Conservation (phyloP, 192 early-diverging fungal species). For the Entophlyctis luteolus region DNA sequence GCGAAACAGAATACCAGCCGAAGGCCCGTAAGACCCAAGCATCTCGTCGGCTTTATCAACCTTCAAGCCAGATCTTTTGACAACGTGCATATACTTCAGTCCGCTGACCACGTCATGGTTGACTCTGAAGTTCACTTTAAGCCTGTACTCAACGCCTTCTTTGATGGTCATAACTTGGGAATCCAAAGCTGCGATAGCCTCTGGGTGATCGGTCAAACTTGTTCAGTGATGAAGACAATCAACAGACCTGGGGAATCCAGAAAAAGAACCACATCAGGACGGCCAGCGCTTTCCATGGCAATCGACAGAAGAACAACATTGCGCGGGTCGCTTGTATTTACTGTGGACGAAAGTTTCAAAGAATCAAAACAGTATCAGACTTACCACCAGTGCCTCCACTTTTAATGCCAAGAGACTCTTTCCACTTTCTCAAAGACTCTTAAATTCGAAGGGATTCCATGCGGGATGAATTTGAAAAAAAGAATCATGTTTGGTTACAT, state of each 20-base stretch:
- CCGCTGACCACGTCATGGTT: conserved; percentile 94
- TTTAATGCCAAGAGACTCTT: conserved; percentile 86
- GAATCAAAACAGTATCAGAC: neutral
- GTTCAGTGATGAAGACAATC: neutral
- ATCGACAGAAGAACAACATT: conserved; percentile 73
- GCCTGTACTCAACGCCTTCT: conserved; percentile 88
- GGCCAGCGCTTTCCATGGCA: conserved; percentile 68
- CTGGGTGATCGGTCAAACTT: conserved; percentile 25
- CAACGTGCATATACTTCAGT: conserved; percentile 88
- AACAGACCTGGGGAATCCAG: conserved; percentile 68
- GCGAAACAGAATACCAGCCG: conserved; percentile 28
- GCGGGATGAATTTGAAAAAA: too few relatives aligned
- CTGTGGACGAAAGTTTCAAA: neutral
- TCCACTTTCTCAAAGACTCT: conserved; percentile 94
- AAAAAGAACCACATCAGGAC: conserved; percentile 72
- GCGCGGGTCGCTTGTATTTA: conserved; percentile 55
- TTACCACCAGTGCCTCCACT: conserved; percentile 39
- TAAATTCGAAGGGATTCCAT: too few relatives aligned
- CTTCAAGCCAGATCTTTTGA: conserved; percentile 77
- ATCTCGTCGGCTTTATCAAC: conserved; percentile 94
- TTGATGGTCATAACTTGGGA: conserved; percentile 82
- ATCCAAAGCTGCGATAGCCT: conserved; percentile 64
- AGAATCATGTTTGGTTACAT: neutral
- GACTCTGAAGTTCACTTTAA: conserved; percentile 91
- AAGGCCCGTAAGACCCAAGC: conserved; percentile 93